These are phyloP conservation scores for Phytophthora cactorum DNA, from an alignment of 352 stramenopile genomes.

Conservation along the genomic window DNA sequence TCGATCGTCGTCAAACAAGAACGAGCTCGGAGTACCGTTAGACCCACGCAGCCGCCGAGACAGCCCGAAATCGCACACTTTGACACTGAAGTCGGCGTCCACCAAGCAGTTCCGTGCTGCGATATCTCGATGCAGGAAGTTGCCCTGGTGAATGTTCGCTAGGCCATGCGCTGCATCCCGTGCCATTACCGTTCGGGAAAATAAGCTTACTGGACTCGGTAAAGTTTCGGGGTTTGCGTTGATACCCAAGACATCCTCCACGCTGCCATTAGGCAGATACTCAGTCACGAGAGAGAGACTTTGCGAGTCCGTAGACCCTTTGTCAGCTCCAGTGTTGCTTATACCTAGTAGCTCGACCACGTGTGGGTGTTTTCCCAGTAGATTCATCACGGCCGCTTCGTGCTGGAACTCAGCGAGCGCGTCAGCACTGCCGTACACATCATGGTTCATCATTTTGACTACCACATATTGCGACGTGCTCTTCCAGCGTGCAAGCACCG, in stretches of 20 bases:
- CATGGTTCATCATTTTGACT: slow-evolving; percentile 61
- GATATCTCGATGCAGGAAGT: slow-evolving; percentile 73
- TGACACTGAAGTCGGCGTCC: slow-evolving; percentile 66
- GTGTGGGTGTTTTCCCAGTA: slow-evolving; percentile 77
- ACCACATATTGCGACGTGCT: slow-evolving; percentile 59
- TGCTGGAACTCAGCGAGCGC: slow-evolving; percentile 63
- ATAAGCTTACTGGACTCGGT: slow-evolving; percentile 39
- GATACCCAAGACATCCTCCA: slow-evolving; percentile 54
- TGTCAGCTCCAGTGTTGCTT: slow-evolving; percentile 21
- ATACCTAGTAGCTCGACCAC: slow-evolving; percentile 73
- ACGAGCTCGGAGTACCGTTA: background rate
- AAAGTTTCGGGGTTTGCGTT: background rate
- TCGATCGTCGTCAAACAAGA: slow-evolving; percentile 62
- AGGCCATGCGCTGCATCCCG: slow-evolving; percentile 71
- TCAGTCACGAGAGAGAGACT: slow-evolving; percentile 68
- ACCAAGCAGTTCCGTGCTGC: slow-evolving; percentile 75
- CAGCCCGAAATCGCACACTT: slow-evolving; percentile 77
- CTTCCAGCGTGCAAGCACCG: slow-evolving; percentile 67
- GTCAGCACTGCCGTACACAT: slow-evolving; percentile 52
- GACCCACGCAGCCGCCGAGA: slow-evolving; percentile 46
- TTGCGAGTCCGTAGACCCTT: slow-evolving; percentile 1
- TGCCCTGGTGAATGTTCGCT: slow-evolving; percentile 66
- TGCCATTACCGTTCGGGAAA: slow-evolving; percentile 71
- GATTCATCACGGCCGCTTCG: slow-evolving; percentile 75
- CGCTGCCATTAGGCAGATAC: slow-evolving; percentile 70